phyloP scores from a whole-genome alignment of 805 yeast genomes.

The Sugiyamaella boreocaroliniensis region DNA sequence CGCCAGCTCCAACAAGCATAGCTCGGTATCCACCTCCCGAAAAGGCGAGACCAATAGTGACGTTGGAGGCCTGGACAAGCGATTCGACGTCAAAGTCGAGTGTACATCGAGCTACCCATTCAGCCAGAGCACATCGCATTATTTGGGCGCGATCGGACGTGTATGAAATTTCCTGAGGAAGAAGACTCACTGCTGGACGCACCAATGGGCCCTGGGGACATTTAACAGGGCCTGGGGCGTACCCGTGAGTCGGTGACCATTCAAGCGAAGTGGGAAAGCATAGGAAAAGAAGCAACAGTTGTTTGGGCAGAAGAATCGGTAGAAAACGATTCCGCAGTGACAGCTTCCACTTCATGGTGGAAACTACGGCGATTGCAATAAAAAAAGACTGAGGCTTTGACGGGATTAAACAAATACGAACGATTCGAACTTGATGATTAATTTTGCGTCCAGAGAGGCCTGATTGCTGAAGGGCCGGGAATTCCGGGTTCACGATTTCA shows the following conservation, averaged over 20 bases:
- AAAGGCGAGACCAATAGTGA: slow-evolving; percentile 42
- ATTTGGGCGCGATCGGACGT: slow-evolving; percentile 14
- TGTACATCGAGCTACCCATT: slow-evolving; percentile 39
- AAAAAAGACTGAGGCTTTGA: no score
- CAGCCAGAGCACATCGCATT: slow-evolving; percentile 29
- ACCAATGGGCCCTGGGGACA: slow-evolving; percentile 32
- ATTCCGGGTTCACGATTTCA: no score
- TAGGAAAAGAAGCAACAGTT: neutral
- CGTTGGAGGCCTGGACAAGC: slow-evolving; percentile 16
- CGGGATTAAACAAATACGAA: no score
- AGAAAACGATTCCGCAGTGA: no score
- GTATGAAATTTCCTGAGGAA: slow-evolving; percentile 20
- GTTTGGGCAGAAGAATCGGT: no score
- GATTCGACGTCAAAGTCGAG: slow-evolving; percentile 42
- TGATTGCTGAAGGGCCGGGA: no score
- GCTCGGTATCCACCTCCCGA: slow-evolving; percentile 93
- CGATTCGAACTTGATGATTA: no score
- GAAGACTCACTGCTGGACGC: slow-evolving; percentile 10
- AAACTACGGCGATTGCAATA: no score
- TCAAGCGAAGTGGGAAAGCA: neutral
- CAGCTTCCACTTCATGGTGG: no score
- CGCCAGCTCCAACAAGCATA: slow-evolving; percentile 78
- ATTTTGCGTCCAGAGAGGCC: no score
- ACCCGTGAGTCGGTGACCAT: slow-evolving; percentile 33
- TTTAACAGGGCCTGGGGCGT: slow-evolving; percentile 37